phyloP scores from a whole-genome alignment of 805 yeast species.

The Teunomyces pallodes region DNA sequence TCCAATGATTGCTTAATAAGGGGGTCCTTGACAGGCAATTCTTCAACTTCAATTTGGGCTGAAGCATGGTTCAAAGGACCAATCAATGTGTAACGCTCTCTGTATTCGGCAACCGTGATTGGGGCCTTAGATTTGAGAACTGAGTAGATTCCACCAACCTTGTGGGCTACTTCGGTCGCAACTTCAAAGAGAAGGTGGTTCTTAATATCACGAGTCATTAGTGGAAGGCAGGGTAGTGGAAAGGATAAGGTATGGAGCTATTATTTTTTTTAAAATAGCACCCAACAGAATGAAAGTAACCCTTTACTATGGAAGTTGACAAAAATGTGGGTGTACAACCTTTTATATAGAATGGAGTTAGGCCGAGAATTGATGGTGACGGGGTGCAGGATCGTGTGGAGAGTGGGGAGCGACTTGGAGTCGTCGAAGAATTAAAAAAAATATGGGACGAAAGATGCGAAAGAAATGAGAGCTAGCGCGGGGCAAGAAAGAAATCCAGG shows the following conservation, averaged over 20 bases:
- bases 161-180: conserved; percentile 96
- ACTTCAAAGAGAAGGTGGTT: conserved; percentile 88
- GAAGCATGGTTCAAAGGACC: conserved; percentile 81
- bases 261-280: not conserved
- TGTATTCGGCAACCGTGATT: conserved; percentile 89
- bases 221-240: not conserved
- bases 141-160: conserved; percentile 97
- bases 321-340: conserved; percentile 3
- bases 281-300: not conserved
- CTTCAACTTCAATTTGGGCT: conserved; percentile 82
- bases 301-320: not conserved
- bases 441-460: not conserved
- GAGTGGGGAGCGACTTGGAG: conserved; percentile 3
- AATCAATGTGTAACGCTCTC: conserved; percentile 77
- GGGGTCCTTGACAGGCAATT: conserved; percentile 56
- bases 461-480: not conserved
- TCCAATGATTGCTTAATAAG: conserved; percentile 61
- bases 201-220: conserved; percentile 79
- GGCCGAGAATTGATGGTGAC: not conserved
- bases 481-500: not conserved
- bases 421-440: not conserved
- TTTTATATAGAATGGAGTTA: conserved; percentile 3
- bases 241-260: not conserved
- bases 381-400: conserved; percentile 4
- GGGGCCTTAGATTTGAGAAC: conserved; percentile 96